phyloP scores from a whole-genome alignment of 805 yeast genomes.

The Yamadazyma ubonensis region DNA sequence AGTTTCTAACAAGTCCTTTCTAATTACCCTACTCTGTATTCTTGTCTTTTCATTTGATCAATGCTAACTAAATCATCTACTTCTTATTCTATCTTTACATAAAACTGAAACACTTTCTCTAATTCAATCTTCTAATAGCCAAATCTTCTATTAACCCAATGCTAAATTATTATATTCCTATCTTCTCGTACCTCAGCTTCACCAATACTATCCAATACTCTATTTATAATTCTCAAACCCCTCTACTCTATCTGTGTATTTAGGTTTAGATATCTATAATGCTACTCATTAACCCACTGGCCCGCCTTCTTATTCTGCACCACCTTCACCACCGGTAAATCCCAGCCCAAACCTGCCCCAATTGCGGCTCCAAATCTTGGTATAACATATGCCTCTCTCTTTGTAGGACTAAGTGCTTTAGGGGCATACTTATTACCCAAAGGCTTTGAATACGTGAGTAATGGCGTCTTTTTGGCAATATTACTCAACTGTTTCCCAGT shows the following conservation, averaged over 20 bases:
- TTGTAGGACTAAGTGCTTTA: constrained; percentile 58
- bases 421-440: constrained; percentile 89
- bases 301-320: constrained; percentile 66
- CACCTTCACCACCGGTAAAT: constrained; percentile 74
- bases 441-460: constrained; percentile 86
- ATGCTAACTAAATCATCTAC: too few species aligned
- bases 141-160: too few species aligned
- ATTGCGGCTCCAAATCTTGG: constrained; percentile 85
- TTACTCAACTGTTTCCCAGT: constrained; percentile 73
- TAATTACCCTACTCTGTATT: too few species aligned
- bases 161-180: too few species aligned
- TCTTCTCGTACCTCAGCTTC: too few species aligned
- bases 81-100: too few species aligned
- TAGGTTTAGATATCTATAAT: not conserved
- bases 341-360: constrained; percentile 91
- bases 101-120: too few species aligned
- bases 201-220: too few species aligned
- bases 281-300: constrained; percentile 53
- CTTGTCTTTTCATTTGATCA: too few species aligned
- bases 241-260: not conserved
- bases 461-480: constrained; percentile 67
- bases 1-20: too few species aligned
- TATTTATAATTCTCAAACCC: not conserved
- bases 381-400: constrained; percentile 84
- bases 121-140: too few species aligned